These are phyloP conservation scores for Myriosclerotinia scirpicola DNA, from an alignment of 2,329 filamentous ascomycete species.

Conservation along the genomic window DNA sequence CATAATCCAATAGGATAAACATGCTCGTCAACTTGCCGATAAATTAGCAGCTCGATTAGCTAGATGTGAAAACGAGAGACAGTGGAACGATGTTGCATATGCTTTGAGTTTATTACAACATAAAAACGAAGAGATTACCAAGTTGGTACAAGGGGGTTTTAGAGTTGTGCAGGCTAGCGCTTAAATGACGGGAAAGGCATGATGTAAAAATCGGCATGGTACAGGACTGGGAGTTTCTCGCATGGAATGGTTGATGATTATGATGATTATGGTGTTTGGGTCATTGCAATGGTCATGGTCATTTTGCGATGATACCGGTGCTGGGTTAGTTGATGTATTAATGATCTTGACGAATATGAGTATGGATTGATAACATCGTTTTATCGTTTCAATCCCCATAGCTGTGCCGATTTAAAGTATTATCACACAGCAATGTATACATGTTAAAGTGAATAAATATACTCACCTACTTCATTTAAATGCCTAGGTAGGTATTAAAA, in stretches of 20 bases:
- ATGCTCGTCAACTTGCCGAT: constrained; percentile 88
- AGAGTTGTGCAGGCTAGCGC: constrained; percentile 65
- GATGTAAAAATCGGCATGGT: neutral
- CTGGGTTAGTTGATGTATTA: constrained; percentile 9
- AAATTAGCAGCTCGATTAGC: constrained; percentile 85
- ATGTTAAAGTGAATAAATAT: too few species aligned
- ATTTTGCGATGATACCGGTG: neutral
- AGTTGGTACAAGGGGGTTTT: constrained; percentile 73
- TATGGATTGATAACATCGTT: neutral
- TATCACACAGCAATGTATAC: too few species aligned
- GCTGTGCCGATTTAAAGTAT: too few species aligned
- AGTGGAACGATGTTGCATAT: constrained; percentile 98
- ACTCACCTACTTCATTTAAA: too few species aligned
- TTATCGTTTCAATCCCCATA: too few species aligned
- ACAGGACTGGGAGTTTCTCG: neutral
- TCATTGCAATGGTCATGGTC: neutral
- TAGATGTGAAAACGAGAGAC: constrained; percentile 86
- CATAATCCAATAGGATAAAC: constrained; percentile 71
- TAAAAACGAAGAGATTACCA: constrained; percentile 86
- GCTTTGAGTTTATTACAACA: constrained; percentile 86
- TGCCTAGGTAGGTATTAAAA: too few species aligned
- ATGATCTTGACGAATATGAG: constrained; percentile 15
- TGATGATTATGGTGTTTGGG: constrained; percentile 10
- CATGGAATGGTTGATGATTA: constrained; percentile 11
- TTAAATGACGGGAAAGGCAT: neutral